These are phyloP conservation scores for Citrus inodora DNA, from an alignment of 345 rosid genomes.

Conservation along the genomic window DNA sequence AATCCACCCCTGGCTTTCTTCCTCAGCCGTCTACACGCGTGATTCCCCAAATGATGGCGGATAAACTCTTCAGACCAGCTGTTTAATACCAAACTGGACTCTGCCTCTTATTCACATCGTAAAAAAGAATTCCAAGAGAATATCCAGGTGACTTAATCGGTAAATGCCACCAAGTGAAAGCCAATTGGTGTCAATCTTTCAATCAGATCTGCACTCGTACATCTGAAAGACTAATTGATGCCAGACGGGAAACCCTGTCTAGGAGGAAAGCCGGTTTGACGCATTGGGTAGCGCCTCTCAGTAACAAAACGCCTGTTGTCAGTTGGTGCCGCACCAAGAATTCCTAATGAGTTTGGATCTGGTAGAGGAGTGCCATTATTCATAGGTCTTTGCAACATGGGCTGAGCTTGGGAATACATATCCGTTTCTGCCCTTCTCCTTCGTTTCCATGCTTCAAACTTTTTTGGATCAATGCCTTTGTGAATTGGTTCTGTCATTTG, in stretches of 20 bases:
- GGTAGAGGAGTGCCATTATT: constrained; percentile 33
- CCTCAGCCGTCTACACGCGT: constrained; percentile 17
- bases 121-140: constrained; percentile 36
- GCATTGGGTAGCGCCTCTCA: constrained; percentile 56
- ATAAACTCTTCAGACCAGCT: constrained; percentile 20
- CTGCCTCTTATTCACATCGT: constrained; percentile 27
- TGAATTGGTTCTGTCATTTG: constrained; percentile 50
- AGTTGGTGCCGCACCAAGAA: constrained; percentile 92
- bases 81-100: constrained; percentile 14
- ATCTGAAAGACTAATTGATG: constrained; percentile 26
- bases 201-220: constrained; percentile 11
- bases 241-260: constrained; percentile 55
- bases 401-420: constrained; percentile 36
- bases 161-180: constrained; percentile 17
- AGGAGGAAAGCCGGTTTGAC: constrained; percentile 60
- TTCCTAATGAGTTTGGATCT: constrained; percentile 82
- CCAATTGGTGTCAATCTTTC: constrained; percentile 18
- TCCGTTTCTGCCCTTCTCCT: constrained; percentile 69
- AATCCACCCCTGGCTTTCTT: constrained; percentile 21
- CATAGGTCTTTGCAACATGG: constrained; percentile 40
- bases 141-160: constrained; percentile 22
- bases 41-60: constrained; percentile 15
- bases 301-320: constrained; percentile 45
- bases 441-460: constrained; percentile 90
- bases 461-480: constrained; percentile 65